A percentile compares a stretch with the other conserved stretches of the same genome.
These are phyloP conservation scores for Candida silvicultrix DNA, from an alignment of 805 yeast genomes.

Conservation along the genomic window DNA sequence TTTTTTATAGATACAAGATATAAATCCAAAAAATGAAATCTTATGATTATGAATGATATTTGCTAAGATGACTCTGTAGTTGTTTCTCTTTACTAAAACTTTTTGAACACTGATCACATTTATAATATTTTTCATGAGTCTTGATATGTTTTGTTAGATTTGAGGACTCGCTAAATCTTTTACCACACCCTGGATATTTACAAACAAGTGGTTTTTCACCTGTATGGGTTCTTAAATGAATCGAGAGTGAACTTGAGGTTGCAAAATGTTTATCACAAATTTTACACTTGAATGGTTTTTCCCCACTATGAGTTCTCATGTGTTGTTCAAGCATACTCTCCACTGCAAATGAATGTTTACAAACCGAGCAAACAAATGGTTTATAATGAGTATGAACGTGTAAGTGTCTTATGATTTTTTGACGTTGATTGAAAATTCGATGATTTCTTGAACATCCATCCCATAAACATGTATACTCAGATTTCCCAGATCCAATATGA, in stretches of 20 bases:
- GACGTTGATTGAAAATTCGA: conserved; percentile 70
- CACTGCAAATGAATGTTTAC: conserved; percentile 70
- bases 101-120: conserved; percentile 46
- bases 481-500: conserved; percentile 74
- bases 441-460: conserved; percentile 60
- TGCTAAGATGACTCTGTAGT: conserved; percentile 31
- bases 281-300: conserved; percentile 73
- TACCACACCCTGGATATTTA: conserved; percentile 74
- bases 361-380: conserved; percentile 67
- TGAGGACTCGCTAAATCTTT: conserved; percentile 82
- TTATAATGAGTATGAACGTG: conserved; percentile 83
- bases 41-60: conserved; percentile 10
- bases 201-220: conserved; percentile 86
- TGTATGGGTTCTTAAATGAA: conserved; percentile 81
- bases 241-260: conserved; percentile 74
- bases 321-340: conserved; percentile 78
- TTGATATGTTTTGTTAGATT: conserved; percentile 85
- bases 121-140: conserved; percentile 54
- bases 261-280: conserved; percentile 75
- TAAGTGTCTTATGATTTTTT: conserved; percentile 78
- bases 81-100: conserved; percentile 42
- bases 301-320: conserved; percentile 80
- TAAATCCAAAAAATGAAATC: too few species aligned
- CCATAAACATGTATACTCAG: conserved; percentile 73
- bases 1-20: too few species aligned